Conservation (phyloP, 139 green algal genomes). For the Chlamydomonas asymmetrica region DNA sequence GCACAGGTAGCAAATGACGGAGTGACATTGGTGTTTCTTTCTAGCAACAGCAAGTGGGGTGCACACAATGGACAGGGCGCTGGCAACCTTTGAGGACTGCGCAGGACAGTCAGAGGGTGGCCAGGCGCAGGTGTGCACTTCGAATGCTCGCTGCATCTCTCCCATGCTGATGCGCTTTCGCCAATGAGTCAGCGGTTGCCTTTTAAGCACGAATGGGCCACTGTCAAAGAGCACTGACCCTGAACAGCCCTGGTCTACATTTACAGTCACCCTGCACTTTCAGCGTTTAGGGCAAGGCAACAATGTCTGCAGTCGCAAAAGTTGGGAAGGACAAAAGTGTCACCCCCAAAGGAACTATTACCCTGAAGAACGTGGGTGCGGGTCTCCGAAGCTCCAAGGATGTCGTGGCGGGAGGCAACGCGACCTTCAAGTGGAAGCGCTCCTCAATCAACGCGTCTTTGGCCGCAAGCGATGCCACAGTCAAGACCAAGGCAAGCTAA, state of each 20-base stretch:
- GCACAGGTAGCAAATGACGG: too few species aligned
- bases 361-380: slow-evolving; percentile 1
- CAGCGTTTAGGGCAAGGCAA: not conserved
- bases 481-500: slow-evolving; percentile 12
- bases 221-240: not conserved
- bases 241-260: not conserved
- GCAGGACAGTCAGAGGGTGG: too few species aligned
- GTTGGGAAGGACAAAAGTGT: not conserved
- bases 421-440: slow-evolving; percentile 13
- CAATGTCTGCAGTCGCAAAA: not conserved
- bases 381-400: slow-evolving; percentile 1
- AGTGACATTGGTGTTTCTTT: too few species aligned
- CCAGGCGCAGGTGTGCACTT: too few species aligned
- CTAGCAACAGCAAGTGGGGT: too few species aligned
- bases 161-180: not conserved
- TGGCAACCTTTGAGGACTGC: too few species aligned
- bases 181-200: not conserved
- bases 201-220: not conserved
- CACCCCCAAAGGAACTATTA: slow-evolving; percentile 18
- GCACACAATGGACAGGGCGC: too few species aligned
- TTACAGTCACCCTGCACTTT: not conserved
- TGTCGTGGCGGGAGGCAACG: not conserved
- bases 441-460: slow-evolving; percentile 1
- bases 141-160: not conserved
- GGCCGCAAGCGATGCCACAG: not conserved